phyloP scores from a whole-genome alignment of 305 asterid species.

The Salvia sclarea region DNA sequence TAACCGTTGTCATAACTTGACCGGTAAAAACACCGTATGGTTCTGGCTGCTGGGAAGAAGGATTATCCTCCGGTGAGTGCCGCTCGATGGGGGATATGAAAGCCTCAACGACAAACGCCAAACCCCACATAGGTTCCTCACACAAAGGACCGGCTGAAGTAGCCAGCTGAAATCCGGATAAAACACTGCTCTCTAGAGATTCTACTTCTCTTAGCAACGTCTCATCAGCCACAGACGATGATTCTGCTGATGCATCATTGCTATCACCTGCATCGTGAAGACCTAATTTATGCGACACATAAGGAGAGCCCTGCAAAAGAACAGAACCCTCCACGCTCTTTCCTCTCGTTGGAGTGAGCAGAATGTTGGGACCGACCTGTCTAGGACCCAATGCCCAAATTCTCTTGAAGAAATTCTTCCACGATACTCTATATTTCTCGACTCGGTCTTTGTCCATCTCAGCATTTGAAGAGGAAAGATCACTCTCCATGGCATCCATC shows the following conservation, averaged over 20 bases:
- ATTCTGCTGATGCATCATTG: slow-evolving; percentile 36
- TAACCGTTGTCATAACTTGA: slow-evolving; percentile 83
- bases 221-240: slow-evolving; percentile 41
- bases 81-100: slow-evolving; percentile 43
- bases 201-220: slow-evolving; percentile 58
- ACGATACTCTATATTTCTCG: slow-evolving; percentile 53
- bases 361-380: slow-evolving; percentile 88
- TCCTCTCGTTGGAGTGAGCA: slow-evolving; percentile 60
- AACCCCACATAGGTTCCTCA: slow-evolving; percentile 97
- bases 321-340: slow-evolving; percentile 51
- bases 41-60: slow-evolving; percentile 56
- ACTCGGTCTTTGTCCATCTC: slow-evolving; percentile 56
- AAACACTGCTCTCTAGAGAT: slow-evolving; percentile 77
- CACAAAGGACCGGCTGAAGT: slow-evolving; percentile 92
- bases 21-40: slow-evolving; percentile 77
- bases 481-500: slow-evolving; percentile 72
- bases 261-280: slow-evolving; percentile 43
- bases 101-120: slow-evolving; percentile 74
- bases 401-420: slow-evolving; percentile 67
- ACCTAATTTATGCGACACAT: slow-evolving; percentile 65
- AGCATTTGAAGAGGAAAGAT: slow-evolving; percentile 39
- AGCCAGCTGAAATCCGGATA: slow-evolving; percentile 93
- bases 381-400: slow-evolving; percentile 96
- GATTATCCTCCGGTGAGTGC: slow-evolving; percentile 45
- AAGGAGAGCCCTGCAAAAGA: slow-evolving; percentile 67